Percentiles rank a stretch among this genome's conserved stretches.
These are phyloP conservation scores for Auricularia heimuer DNA, from an alignment of 768 basidiomycete species.

Conservation along the genomic window DNA sequence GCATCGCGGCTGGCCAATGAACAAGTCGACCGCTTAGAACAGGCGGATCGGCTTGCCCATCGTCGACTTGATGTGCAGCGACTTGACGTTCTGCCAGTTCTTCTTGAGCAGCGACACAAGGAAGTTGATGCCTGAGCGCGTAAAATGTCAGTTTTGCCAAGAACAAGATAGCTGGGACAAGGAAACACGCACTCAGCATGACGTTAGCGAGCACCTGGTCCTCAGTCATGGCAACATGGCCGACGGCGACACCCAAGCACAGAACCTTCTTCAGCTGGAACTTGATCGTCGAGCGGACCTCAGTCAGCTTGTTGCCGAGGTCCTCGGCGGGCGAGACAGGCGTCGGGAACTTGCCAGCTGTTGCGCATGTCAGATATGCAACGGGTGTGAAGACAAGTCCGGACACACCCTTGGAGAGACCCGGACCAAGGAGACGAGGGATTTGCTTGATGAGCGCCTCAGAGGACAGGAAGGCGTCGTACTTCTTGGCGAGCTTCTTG, in stretches of 20 bases:
- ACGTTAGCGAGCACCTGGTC: slow-evolving; percentile 96
- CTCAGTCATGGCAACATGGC: slow-evolving; percentile 94
- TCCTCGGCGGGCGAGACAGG: slow-evolving; percentile 91
- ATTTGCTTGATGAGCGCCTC: slow-evolving; percentile 99
- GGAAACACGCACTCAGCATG: slow-evolving; percentile 71
- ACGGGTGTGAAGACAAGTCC: not conserved
- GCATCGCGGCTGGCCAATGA: slow-evolving; percentile 11
- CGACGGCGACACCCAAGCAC: slow-evolving; percentile 97
- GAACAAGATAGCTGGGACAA: not conserved
- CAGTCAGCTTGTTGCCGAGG: slow-evolving; percentile 77
- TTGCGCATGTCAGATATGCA: not conserved
- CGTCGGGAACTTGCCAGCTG: slow-evolving; percentile 98
- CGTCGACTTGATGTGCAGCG: slow-evolving; percentile 95
- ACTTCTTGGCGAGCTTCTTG: slow-evolving; percentile 99
- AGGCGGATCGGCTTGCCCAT: slow-evolving; percentile 98
- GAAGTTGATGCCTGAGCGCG: slow-evolving; percentile 86
- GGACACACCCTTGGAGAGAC: slow-evolving; percentile 89
- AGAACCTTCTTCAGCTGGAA: slow-evolving; percentile 99
- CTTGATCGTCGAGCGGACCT: slow-evolving; percentile 98
- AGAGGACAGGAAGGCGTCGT: slow-evolving; percentile 97
- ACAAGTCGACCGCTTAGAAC: slow-evolving; percentile 46
- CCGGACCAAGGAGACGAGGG: slow-evolving; percentile 97
- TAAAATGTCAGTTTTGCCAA: not conserved
- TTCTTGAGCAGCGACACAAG: slow-evolving; percentile 98
- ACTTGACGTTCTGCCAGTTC: slow-evolving; percentile 99